These are phyloP conservation scores for Hypocreales sp. DNA, from an alignment of 2,329 filamentous ascomycete genomes.

Conservation along the genomic window DNA sequence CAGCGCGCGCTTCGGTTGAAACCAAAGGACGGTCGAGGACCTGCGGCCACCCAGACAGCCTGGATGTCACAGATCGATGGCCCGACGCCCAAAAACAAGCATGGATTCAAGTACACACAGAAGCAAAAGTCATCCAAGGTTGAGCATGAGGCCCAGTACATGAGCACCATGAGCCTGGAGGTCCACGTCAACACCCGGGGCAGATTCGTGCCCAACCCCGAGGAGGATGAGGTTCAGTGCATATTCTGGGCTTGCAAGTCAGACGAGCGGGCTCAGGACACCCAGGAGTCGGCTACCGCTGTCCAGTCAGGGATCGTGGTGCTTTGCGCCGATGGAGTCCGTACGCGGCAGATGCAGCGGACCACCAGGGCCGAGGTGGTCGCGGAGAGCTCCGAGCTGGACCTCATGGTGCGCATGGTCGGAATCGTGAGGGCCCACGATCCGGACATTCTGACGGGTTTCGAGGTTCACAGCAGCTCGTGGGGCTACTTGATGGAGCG, in stretches of 20 bases:
- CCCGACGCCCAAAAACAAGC: conserved; percentile 65
- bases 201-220: conserved; percentile 71
- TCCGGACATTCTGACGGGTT: conserved; percentile 86
- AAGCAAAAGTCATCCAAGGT: conserved; percentile 59
- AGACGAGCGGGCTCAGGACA: conserved; percentile 34
- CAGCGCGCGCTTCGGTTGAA: conserved; percentile 6
- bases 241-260: conserved; percentile 85
- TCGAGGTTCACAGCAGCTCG: conserved; percentile 82
- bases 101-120: conserved; percentile 78
- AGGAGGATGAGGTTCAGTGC: conserved; percentile 74
- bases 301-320: conserved; percentile 57
- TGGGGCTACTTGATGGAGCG: conserved; percentile 96
- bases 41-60: conserved; percentile 13
- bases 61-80: conserved; percentile 75
- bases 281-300: conserved; percentile 25
- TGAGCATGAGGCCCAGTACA: conserved; percentile 76
- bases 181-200: conserved; percentile 80
- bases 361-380: conserved; percentile 49
- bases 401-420: conserved; percentile 71
- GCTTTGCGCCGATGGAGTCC: conserved; percentile 44
- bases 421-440: conserved; percentile 73
- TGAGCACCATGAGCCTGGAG: conserved; percentile 93
- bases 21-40: conserved; percentile 5
- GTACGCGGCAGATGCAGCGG: conserved; percentile 46
- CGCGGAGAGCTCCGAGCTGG: conserved; percentile 65